Evolutionary conservation across 2,329 filamentous ascomycete species (phyloP).

Genomic region (Verticillium nubilum): DNA sequence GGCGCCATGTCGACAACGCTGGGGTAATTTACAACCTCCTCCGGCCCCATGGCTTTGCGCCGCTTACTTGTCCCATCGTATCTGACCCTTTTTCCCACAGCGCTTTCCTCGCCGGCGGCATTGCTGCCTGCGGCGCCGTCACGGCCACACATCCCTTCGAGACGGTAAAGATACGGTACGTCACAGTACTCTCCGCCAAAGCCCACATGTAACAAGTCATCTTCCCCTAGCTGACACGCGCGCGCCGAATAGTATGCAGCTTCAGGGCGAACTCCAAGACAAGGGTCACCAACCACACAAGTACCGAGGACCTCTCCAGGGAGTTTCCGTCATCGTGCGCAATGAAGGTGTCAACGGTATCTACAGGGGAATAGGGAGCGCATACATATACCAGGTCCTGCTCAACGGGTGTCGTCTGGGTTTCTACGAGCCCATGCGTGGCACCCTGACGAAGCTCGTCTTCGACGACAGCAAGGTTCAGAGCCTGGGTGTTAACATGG

Average conservation of each 20-base stretch:
- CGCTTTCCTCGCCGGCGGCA: constrained; percentile 91
- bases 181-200: neutral
- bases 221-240: constrained; percentile 5
- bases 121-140: constrained; percentile 94
- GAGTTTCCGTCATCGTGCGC: constrained; percentile 79
- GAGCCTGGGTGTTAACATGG: constrained; percentile 86
- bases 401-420: constrained; percentile 95
- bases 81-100: constrained; percentile 31
- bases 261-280: constrained; percentile 90
- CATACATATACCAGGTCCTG: constrained; percentile 93
- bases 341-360: constrained; percentile 86
- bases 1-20: constrained; percentile 45
- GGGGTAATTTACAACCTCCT: constrained; percentile 26
- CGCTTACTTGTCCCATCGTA: neutral
- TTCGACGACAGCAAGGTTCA: constrained; percentile 71
- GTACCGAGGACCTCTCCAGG: constrained; percentile 89
- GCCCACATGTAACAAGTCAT: neutral
- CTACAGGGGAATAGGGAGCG: constrained; percentile 83
- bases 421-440: constrained; percentile 94
- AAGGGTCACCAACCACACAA: constrained; percentile 80
- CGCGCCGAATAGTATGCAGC: constrained; percentile 63
- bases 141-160: constrained; percentile 98
- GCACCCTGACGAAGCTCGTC: constrained; percentile 60
- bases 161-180: constrained; percentile 94
- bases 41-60: neutral